phyloP scores from a whole-genome alignment of 139 green algal species.

The Micractinium conductrix region DNA sequence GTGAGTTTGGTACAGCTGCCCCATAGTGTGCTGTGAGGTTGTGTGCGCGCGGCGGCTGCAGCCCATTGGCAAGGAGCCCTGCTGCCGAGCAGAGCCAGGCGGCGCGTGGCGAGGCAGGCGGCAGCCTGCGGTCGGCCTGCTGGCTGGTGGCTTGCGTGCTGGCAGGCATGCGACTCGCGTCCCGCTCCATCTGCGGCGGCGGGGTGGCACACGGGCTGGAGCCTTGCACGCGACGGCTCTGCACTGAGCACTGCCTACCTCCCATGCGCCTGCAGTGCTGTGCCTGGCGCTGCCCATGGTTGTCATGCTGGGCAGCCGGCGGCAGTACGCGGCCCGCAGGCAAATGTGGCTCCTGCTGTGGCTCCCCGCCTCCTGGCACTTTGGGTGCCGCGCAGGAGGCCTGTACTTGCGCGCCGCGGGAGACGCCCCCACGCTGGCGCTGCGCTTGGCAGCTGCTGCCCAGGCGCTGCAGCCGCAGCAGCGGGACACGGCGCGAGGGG shows the following conservation, averaged over 20 bases:
- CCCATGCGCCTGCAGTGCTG: background rate
- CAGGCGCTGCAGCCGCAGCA: too few species aligned
- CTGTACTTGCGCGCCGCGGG: background rate
- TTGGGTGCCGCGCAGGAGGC: background rate
- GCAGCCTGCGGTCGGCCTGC: too few species aligned
- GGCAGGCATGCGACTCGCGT: background rate
- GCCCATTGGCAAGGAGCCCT: background rate
- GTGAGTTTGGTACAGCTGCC: background rate
- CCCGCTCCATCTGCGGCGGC: background rate
- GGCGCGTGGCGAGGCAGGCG: too few species aligned
- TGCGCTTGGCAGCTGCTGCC: too few species aligned
- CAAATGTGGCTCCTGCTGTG: background rate
- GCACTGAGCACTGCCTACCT: background rate
- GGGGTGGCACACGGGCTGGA: background rate
- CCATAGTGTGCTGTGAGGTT: background rate
- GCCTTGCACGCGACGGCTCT: background rate
- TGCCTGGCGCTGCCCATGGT: background rate
- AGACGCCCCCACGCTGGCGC: too few species aligned
- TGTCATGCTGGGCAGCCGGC: background rate
- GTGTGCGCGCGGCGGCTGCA: background rate
- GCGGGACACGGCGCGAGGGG: too few species aligned
- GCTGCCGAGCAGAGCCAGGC: too few species aligned
- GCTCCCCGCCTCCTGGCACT: background rate
- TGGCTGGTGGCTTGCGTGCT: background rate
- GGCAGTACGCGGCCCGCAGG: background rate